Evolutionary conservation across 305 asterid genomes (phyloP).

Genomic region (Fraxinus greggii): DNA sequence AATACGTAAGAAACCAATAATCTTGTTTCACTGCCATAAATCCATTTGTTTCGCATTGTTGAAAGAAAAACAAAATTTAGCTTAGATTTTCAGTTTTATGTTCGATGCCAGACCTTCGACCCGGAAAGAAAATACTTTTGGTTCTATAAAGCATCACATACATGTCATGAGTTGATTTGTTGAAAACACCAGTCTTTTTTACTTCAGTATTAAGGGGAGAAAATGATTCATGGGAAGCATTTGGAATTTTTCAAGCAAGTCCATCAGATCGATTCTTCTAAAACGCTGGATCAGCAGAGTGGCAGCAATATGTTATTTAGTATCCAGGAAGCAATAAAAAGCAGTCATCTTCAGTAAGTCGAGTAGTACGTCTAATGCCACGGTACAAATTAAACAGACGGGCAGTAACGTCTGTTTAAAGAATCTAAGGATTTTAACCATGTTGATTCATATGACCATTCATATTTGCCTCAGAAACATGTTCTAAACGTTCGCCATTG

Average conservation of each 20-base stretch:
- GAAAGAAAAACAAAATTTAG: neutral
- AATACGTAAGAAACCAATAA: neutral
- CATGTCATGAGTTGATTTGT: neutral
- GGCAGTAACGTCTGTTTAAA: neutral
- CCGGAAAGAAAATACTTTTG: neutral
- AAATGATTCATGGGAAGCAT: neutral
- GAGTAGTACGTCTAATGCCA: neutral
- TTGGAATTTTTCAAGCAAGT: neutral
- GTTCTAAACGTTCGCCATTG: slow-evolving; percentile 13
- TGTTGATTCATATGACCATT: slow-evolving; percentile 19
- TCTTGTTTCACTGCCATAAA: neutral
- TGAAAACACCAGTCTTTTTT: neutral
- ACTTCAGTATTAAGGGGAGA: neutral
- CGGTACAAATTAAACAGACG: neutral
- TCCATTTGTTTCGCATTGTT: neutral
- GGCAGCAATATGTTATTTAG: neutral
- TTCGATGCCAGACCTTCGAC: neutral
- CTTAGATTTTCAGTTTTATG: neutral
- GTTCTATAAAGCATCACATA: neutral
- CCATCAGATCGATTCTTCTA: neutral
- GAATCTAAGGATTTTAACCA: slow-evolving; percentile 15
- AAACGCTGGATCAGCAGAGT: neutral
- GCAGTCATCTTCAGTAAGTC: neutral
- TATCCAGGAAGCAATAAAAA: neutral
- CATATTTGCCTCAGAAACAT: slow-evolving; percentile 22